phyloP scores from a whole-genome alignment of 352 stramenopile species.

The Phytophthora agathidicida region DNA sequence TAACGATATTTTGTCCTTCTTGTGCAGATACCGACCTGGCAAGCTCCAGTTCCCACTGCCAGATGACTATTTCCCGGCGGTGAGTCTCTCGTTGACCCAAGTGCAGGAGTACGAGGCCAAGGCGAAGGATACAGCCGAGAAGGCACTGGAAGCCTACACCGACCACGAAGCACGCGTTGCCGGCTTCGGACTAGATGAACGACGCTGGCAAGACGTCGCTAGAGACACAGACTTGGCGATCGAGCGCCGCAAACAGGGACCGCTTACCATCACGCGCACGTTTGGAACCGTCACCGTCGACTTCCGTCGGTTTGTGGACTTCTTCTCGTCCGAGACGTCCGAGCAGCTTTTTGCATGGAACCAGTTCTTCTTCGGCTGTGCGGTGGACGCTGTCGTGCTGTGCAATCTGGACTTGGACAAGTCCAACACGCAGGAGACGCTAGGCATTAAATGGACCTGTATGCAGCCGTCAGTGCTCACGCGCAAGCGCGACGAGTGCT shows the following conservation, averaged over 20 bases:
- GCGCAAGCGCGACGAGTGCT: conserved; percentile 76
- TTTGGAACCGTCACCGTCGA: conserved; percentile 62
- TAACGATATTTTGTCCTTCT: conserved; percentile 5
- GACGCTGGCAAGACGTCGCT: conserved; percentile 36
- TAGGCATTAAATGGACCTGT: conserved; percentile 85
- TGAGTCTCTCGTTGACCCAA: conserved; percentile 37
- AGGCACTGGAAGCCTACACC: conserved; percentile 33
- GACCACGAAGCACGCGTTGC: conserved; percentile 39
- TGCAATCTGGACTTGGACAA: conserved; percentile 60
- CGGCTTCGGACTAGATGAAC: conserved; percentile 29
- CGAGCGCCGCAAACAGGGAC: conserved; percentile 29
- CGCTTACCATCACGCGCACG: conserved; percentile 44
- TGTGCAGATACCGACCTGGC: conserved; percentile 22
- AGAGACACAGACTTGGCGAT: conserved; percentile 39
- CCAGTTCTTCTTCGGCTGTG: conserved; percentile 69
- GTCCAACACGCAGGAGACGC: conserved; percentile 48
- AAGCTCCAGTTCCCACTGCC: conserved; percentile 51
- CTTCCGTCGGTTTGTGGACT: conserved; percentile 64
- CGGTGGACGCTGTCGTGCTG: conserved; percentile 71
- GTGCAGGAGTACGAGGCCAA: conserved; percentile 41
- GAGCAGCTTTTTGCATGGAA: conserved; percentile 73
- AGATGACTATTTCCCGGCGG: conserved; percentile 45
- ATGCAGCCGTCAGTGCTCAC: conserved; percentile 62
- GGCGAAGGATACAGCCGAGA: conserved; percentile 22
- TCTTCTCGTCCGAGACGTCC: conserved; percentile 70